These are phyloP conservation scores for Paramecium primaurelia DNA, from an alignment of 73 alveolate species.

Conservation along the genomic window DNA sequence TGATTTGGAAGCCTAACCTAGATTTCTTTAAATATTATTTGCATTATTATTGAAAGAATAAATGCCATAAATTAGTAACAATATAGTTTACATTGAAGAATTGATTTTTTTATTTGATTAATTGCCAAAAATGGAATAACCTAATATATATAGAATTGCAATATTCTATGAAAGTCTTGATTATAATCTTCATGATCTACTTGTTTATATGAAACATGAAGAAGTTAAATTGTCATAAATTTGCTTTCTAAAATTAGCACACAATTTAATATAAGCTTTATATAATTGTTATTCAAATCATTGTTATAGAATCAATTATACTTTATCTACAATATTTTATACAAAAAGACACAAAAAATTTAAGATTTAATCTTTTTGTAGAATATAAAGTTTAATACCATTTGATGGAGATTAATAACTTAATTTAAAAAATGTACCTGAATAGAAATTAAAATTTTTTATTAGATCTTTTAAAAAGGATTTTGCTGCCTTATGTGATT, in stretches of 20 bases:
- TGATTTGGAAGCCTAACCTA: constrained; percentile 4
- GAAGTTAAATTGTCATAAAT: not conserved
- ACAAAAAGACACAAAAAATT: not conserved
- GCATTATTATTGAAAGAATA: not conserved
- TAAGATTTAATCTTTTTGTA: not conserved
- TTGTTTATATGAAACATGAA: not conserved
- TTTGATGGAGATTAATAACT: not conserved
- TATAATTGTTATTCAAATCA: not conserved
- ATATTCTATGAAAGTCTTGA: not conserved
- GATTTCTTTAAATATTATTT: not conserved
- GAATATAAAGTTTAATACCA: not conserved
- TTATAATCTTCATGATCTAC: not conserved
- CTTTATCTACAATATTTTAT: not conserved
- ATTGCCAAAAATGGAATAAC: not conserved
- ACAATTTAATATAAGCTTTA: not conserved
- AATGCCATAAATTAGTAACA: not conserved
- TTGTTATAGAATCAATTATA: constrained; percentile 4
- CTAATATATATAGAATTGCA: not conserved
- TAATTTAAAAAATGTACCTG: not conserved
- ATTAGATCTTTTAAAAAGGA: not conserved
- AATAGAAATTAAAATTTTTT: not conserved
- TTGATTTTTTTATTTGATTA: not conserved
- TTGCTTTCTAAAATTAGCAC: not conserved
- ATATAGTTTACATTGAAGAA: not conserved
- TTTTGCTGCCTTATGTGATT: not conserved